Evolutionary conservation across 805 yeast genomes (phyloP), one percentile per base, ranked within the genome.

Genomic region (Yamadazyma tumulicola): DNA sequence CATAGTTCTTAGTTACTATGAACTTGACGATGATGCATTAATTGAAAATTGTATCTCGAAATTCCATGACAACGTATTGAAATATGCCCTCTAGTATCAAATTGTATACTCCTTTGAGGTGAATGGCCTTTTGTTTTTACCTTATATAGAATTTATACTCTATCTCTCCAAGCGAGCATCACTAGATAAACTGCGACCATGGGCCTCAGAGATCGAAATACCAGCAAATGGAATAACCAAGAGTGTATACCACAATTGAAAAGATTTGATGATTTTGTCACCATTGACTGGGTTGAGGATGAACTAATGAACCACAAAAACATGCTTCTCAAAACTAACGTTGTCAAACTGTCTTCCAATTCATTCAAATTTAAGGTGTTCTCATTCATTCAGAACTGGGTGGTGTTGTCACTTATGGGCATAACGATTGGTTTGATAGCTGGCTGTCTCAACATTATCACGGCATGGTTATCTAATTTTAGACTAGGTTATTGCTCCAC

Each of bases 381-480:
- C 18, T 57, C 61, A 7, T 54, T 69, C 1, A 56, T 70, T 2
- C 79, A 75, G 47, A 75, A 75, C 37, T 87, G 97, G 84, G 49
- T 87, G 1, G 81, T 84, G 0, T 62, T 93, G 22, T 81, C 89
- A 0, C 46, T 72, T 2, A 85, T 87, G 39, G 99, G 97, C 0
- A 52, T 81, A 1, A 43, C 71, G 3, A 82, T 89, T 35, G 99
- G 99, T 4, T 49, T 75, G 2, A 80, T 87, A 24, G 97, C 98
- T 0, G 95, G 87, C 0, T 67, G 74, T 12, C 62, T 93, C 34
- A 88, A 85, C 49, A 75, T 91, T 12, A 70, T 87, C 12, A 87
- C 97, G 0, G 91, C 86, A 33, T 87, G 89, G 75, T 60, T 93
- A n/a, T 82, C 87, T 3, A 81, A 81, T 49, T 57, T 88, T 42